Percentiles rank a stretch among this genome's conserved stretches.
Conservation (phyloP, 371 early-diverging fungal genomes). For the Lichtheimia ornata region DNA sequence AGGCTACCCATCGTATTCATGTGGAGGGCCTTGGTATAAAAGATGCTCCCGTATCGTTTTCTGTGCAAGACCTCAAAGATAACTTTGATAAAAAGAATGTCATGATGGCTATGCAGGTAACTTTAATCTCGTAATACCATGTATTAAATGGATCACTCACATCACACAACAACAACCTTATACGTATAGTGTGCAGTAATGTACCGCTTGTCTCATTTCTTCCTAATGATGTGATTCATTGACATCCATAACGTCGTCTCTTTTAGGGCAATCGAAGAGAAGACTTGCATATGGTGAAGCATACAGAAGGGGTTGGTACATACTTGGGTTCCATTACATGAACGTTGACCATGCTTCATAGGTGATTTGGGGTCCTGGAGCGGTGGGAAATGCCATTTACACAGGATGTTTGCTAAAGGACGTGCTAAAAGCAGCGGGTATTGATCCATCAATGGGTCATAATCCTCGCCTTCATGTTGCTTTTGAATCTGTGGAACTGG, state of each 20-base stretch:
- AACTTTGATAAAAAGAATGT: slow-evolving; percentile 33
- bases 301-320: slow-evolving; percentile 63
- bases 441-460: slow-evolving; percentile 37
- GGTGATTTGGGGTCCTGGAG: slow-evolving; percentile 81
- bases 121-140: background rate
- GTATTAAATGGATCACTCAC: background rate
- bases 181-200: slow-evolving; percentile 30
- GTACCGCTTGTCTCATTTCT: background rate
- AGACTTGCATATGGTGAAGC: slow-evolving; percentile 76
- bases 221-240: background rate
- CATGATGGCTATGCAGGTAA: slow-evolving; percentile 51
- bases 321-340: background rate
- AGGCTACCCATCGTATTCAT: slow-evolving; percentile 2
- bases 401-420: slow-evolving; percentile 77
- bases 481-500: slow-evolving; percentile 74
- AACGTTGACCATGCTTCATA: slow-evolving; percentile 3
- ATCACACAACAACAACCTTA: background rate
- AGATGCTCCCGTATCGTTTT: slow-evolving; percentile 16
- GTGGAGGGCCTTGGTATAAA: slow-evolving; percentile 6
- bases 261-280: slow-evolving; percentile 78
- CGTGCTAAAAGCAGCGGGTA: slow-evolving; percentile 59
- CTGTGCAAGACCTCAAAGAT: slow-evolving; percentile 50
- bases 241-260: background rate
- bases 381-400: slow-evolving; percentile 80
- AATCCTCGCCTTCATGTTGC: slow-evolving; percentile 64